Base-by-base conservation (phyloP, 805 yeast genomes). In the Hanseniaspora lachancei region DNA sequence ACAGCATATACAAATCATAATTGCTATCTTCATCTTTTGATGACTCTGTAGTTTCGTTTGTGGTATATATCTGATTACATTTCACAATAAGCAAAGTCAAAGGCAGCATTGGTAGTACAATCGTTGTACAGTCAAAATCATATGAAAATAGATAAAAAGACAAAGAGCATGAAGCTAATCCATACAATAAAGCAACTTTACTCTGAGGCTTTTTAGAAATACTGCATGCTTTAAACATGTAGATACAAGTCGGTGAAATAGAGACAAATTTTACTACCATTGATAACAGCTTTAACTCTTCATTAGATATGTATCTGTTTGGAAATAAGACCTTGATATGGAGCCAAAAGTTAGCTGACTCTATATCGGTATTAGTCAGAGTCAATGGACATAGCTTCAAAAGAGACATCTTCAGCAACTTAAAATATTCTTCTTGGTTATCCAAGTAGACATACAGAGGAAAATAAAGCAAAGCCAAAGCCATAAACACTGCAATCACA, bases 81-180 rank as follows among this genome's bases (percentile, higher is more conserved):
- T 39, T 48, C 3, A 43, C 48, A 27, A 53, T 72, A 8, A 89
- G 69, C 55, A 93, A 70, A 0, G 93, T 80, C 12, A 88, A 78
- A 5, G 97, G 97, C 62, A 93, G 66, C 60, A 93, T 74, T 0
- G 98, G 97, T 2, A 93, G 77, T 57, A 93, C 70, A 16, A 93
- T 89, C 0, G 93, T 79, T 70, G 93, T 93, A 69, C 93, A 97
- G 66, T 93, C 98, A 5, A 93, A 97, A 67, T 91, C 97, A 73
- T 88, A 93, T 35, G 95, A 84, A 66, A 93, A 93, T 54, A 93
- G 72, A 67, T 76, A 93, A 65, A 93, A 93, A 0, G 95, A 83
- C 81, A 93, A 77, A 0, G 98, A 81, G 57, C 91, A 81, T 0
- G 87, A 81, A 1, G 89, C 79, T 52, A 93, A 76, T 1, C 89